Base-by-base conservation (phyloP, 2,329 filamentous ascomycete genomes). In the Nothophaeocryptopus gaeumannii region DNA sequence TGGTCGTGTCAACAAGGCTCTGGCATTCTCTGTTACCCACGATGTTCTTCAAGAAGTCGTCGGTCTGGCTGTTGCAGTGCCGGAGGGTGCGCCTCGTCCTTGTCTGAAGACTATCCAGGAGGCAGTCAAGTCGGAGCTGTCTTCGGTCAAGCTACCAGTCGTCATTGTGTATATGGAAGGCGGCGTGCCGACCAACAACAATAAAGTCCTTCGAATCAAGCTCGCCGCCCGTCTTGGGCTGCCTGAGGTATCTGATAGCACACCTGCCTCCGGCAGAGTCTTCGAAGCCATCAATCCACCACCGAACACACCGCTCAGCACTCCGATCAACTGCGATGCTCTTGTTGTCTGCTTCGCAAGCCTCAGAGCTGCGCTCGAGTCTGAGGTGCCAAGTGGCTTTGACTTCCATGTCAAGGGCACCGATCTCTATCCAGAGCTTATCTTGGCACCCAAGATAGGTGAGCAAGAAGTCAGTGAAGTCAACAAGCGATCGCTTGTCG, bases 1-100 rank as follows among this genome's bases (percentile, higher is more conserved):
- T 47, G 74, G 74, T 5, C 70, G 75, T 2, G 67, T 82, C 4
- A 67, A 64, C 11, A 73, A 78, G 51, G 74, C 74, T 1, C 62
- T 81, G n/a, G 77, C 77, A 1, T 81, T 82, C 58, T 80, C 78
- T 0, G 73, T 73, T 8, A 65, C 68, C 0, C 78, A 81, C 48
- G 71, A 78, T 34, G 72, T 79, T 2, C 67, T 82, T 0, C 78
- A 82, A 52, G 79, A 82, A 61, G 77, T 78, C 1, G 78, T 81
- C 10, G 79, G 76, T 26, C 68, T 78, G 9, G 77, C 73, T 2
- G 63, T 82, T 2, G 77, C 80, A 15, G 77, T 77, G 0, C 71
- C 77, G 0, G 63, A 67, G 1, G 70, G 68, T 8, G 58, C 63
- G n/a, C 68, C 70, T 2, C 67, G 76, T 8, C 71, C 74, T 1